phyloP scores from a whole-genome alignment of 345 rosid species.

The Gynandropsis gynandra region DNA sequence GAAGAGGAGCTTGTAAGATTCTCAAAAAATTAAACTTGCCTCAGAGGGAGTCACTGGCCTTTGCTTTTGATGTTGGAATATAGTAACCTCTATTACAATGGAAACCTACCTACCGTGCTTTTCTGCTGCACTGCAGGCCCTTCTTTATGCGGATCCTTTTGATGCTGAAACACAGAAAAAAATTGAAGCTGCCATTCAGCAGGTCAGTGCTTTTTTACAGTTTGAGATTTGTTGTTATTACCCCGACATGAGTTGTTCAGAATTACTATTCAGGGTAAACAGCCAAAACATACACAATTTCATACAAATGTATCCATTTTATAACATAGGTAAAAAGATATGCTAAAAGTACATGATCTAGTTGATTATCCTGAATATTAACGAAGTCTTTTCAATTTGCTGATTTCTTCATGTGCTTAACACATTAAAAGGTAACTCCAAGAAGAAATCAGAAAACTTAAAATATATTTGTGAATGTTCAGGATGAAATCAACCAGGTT shows the following conservation, averaged over 20 bases:
- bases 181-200: slow-evolving; percentile 95
- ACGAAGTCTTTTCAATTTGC: too few species aligned
- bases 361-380: too few species aligned
- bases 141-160: slow-evolving; percentile 92
- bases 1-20: slow-evolving; percentile 78
- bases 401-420: too few species aligned
- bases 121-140: slow-evolving; percentile 43
- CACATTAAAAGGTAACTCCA: too few species aligned
- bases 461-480: too few species aligned
- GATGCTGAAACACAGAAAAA: slow-evolving; percentile 94
- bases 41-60: slow-evolving; percentile 5
- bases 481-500: too few species aligned
- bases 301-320: too few species aligned
- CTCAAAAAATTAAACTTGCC: slow-evolving; percentile 4
- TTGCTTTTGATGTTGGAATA: slow-evolving; percentile 1
- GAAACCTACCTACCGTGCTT: slow-evolving; percentile 9
- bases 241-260: neutral
- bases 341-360: too few species aligned
- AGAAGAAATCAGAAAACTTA: too few species aligned
- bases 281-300: neutral
- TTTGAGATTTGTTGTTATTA: neutral
- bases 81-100: slow-evolving; percentile 1
- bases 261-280: neutral
- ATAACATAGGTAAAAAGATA: too few species aligned
- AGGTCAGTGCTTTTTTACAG: slow-evolving; percentile 41